phyloP scores from a whole-genome alignment of 306 rosid genomes.

The Quercus glauca region DNA sequence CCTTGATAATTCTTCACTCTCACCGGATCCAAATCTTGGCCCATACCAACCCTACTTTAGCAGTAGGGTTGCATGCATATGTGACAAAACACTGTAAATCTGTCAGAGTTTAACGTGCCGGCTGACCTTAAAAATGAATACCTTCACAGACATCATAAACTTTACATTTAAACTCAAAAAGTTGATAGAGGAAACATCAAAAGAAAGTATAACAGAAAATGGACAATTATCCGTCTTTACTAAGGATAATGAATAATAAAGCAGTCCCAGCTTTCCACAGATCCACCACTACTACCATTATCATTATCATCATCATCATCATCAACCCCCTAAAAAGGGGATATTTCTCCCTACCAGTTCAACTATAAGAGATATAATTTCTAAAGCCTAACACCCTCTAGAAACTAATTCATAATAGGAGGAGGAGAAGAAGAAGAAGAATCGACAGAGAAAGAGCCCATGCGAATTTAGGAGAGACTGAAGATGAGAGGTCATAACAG shows the following conservation, averaged over 20 bases:
- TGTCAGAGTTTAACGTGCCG: no score
- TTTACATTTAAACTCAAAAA: no score
- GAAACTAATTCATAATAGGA: constrained; percentile 14
- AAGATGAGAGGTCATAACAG: constrained; percentile 4
- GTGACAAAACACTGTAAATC: no score
- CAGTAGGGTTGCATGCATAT: no score
- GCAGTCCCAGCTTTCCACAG: constrained; percentile 7
- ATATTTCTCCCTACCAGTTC: constrained; percentile 29
- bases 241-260: constrained; percentile 2
- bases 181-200: no score
- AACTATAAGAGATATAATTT: background rate
- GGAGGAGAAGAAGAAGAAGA: constrained; percentile 1
- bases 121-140: no score
- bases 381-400: constrained; percentile 10
- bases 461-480: background rate
- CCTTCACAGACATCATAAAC: no score
- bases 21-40: no score
- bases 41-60: no score
- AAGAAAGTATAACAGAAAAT: no score
- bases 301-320: constrained; percentile 23
- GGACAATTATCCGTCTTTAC: background rate
- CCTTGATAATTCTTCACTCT: no score
- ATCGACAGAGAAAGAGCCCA: constrained; percentile 3
- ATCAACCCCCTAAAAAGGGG: constrained; percentile 21
- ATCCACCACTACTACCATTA: constrained; percentile 17